phyloP scores from a whole-genome alignment of 495 filamentous ascomycete genomes.

The Trichoderma virens region DNA sequence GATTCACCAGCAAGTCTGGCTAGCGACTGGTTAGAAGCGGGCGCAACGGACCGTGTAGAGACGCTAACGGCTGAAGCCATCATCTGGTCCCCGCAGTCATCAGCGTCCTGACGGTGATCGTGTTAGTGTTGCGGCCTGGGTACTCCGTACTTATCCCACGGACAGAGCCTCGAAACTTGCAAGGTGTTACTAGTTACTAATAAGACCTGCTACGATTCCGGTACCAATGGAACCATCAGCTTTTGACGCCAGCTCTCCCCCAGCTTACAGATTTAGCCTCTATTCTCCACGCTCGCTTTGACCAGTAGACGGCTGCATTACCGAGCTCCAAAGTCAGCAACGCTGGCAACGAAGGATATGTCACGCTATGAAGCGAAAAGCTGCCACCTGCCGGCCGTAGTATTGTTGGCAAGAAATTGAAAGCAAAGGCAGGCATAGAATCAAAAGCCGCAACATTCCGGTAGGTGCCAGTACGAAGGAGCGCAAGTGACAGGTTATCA shows the following conservation, averaged over 20 bases:
- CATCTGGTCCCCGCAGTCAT: slow-evolving; percentile 5
- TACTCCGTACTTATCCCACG: not conserved
- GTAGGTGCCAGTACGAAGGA: no score
- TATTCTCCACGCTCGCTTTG: not conserved
- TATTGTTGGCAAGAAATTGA: no score
- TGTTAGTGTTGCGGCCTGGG: not conserved
- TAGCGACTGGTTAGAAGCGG: not conserved
- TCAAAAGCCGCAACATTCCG: no score
- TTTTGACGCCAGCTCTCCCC: not conserved
- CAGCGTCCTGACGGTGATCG: not conserved
- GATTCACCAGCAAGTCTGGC: not conserved
- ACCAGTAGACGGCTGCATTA: not conserved
- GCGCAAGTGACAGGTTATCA: not conserved
- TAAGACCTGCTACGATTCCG: not conserved
- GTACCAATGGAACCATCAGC: not conserved
- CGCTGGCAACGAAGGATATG: no score
- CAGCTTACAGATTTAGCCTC: not conserved
- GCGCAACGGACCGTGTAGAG: slow-evolving; percentile 5
- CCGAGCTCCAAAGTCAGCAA: no score
- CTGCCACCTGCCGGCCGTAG: no score
- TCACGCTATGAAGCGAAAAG: no score
- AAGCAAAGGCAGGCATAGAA: no score
- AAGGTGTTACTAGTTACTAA: not conserved
- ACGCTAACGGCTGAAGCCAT: not conserved
- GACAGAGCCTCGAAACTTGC: not conserved